Conservation (phyloP, 345 rosid genomes). For the Mangifera indica region DNA sequence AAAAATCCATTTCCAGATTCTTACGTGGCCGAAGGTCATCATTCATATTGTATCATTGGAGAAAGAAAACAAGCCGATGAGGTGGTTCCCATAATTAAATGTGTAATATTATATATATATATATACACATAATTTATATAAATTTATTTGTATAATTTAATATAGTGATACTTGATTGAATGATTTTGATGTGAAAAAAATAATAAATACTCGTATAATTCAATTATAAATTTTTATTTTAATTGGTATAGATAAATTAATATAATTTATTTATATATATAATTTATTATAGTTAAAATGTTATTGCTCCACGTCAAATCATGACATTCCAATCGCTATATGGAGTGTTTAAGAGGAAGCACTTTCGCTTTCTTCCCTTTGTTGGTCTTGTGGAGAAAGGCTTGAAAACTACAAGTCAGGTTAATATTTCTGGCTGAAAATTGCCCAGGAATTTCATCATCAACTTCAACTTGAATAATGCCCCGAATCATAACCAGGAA, state of each 20-base stretch:
- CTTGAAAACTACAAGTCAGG: conserved; percentile 19
- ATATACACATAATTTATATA: too few relatives aligned
- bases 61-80: not conserved
- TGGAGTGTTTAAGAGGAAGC: conserved; percentile 9
- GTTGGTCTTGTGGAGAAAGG: not conserved
- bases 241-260: too few relatives aligned
- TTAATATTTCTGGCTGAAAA: conserved; percentile 2
- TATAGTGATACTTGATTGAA: too few relatives aligned
- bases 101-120: too few relatives aligned
- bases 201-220: too few relatives aligned
- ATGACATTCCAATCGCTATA: conserved; percentile 18
- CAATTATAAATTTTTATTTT: too few relatives aligned
- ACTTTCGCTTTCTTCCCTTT: not conserved
- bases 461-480: too few relatives aligned
- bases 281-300: too few relatives aligned
- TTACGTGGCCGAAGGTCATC: conserved; percentile 26
- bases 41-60: not conserved
- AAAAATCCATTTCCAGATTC: conserved; percentile 1
- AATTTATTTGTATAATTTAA: too few relatives aligned
- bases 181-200: too few relatives aligned
- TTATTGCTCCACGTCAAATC: conserved; percentile 7
- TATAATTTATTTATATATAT: too few relatives aligned
- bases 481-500: too few relatives aligned
- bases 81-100: conserved; percentile 23
- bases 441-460: not conserved